Evolutionary conservation across 2,329 filamentous ascomycete genomes (phyloP).

Genomic region (Fusarium tuaranense): DNA sequence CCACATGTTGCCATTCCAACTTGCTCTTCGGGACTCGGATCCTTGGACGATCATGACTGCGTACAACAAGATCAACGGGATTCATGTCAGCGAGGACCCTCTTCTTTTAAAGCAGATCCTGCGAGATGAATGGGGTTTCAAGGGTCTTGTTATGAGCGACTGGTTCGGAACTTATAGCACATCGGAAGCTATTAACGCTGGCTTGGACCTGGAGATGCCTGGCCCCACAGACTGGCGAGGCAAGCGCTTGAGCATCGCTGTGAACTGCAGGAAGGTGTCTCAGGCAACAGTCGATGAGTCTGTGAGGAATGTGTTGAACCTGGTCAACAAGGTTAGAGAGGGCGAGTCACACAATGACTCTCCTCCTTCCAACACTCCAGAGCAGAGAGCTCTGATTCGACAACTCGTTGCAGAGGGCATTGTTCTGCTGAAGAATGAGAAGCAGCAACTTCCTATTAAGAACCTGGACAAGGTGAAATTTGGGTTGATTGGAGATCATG

Average conservation of each 20-base stretch:
- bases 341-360: not conserved
- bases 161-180: conserved; percentile 51
- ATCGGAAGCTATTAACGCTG: conserved; percentile 44
- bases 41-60: conserved; percentile 52
- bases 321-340: conserved; percentile 25
- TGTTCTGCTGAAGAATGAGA: conserved; percentile 24
- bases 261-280: conserved; percentile 39
- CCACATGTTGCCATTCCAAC: conserved; percentile 52
- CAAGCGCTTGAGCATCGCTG: conserved; percentile 40
- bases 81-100: conserved; percentile 42
- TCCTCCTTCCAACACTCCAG: conserved; percentile 21
- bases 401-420: conserved; percentile 26
- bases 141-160: conserved; percentile 44
- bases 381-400: conserved; percentile 27
- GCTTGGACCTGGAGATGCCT: conserved; percentile 50
- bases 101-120: conserved; percentile 46
- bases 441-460: conserved; percentile 19
- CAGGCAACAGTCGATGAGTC: conserved; percentile 38
- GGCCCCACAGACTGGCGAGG: conserved; percentile 45
- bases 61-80: conserved; percentile 55
- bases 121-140: conserved; percentile 41
- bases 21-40: conserved; percentile 50
- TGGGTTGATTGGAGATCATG: conserved; percentile 54
- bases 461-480: conserved; percentile 48
- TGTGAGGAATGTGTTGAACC: conserved; percentile 40